These are phyloP conservation scores for Neohortaea acidophila DNA, from an alignment of 495 filamentous ascomycete species.

Conservation along the genomic window DNA sequence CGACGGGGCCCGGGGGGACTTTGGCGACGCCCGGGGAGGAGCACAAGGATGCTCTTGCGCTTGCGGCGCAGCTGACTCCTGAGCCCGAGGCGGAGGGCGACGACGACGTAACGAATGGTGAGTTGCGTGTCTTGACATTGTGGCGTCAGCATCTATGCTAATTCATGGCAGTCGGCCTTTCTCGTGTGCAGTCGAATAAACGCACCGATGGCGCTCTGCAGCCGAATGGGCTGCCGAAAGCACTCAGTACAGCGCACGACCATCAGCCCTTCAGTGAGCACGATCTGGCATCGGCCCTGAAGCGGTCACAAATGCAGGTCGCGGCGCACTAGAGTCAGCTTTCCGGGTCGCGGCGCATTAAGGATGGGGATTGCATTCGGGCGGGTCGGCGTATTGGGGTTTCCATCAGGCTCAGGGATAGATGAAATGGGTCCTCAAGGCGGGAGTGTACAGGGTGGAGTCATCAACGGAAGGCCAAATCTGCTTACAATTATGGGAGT, in stretches of 20 bases:
- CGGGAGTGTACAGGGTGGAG: no score
- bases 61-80: slow-evolving; percentile 3
- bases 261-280: slow-evolving; percentile 21
- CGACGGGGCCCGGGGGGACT: slow-evolving; percentile 5
- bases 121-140: neutral
- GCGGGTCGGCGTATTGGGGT: no score
- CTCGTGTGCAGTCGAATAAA: slow-evolving; percentile 11
- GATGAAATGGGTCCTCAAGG: no score
- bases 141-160: neutral
- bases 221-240: neutral
- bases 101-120: slow-evolving; percentile 19
- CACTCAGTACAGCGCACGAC: slow-evolving; percentile 8
- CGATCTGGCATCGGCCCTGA: slow-evolving; percentile 23
- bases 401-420: no score
- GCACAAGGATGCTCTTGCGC: slow-evolving; percentile 3
- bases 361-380: no score
- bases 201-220: slow-evolving; percentile 10
- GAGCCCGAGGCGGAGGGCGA: slow-evolving; percentile 16
- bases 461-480: no score
- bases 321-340: no score
- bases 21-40: slow-evolving; percentile 6
- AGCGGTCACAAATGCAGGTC: slow-evolving; percentile 20
- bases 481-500: no score
- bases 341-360: no score
- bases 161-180: slow-evolving; percentile 12